phyloP scores from a whole-genome alignment of 768 basidiomycete species.

The Lactifluus echinatus region DNA sequence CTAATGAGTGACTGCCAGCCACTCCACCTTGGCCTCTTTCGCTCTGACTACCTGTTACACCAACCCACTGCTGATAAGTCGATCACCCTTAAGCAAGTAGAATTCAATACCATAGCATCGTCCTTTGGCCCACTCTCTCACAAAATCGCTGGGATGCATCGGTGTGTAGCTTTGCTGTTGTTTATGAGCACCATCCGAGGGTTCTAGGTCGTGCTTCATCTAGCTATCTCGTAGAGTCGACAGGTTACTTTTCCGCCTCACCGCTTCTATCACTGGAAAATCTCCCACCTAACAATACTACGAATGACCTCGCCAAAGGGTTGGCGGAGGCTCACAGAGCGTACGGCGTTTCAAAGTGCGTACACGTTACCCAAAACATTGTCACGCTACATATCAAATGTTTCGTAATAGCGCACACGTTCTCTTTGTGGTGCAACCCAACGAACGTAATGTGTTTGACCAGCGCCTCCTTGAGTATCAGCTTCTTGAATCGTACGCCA shows the following conservation, averaged over 20 bases:
- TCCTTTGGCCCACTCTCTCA: constrained; percentile 82
- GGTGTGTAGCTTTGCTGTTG: constrained; percentile 35
- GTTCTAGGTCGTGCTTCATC: neutral
- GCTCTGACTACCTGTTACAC: constrained; percentile 92
- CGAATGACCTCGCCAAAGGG: constrained; percentile 60
- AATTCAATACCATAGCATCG: constrained; percentile 94
- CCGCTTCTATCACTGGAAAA: constrained; percentile 43
- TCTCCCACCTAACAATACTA: constrained; percentile 68
- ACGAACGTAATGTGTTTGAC: constrained; percentile 92
- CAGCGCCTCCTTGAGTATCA: constrained; percentile 86
- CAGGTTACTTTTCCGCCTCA: constrained; percentile 57
- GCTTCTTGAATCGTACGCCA: constrained; percentile 63
- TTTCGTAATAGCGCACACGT: constrained; percentile 41
- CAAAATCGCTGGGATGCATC: constrained; percentile 60
- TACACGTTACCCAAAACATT: neutral
- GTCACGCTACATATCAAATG: neutral
- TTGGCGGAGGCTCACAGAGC: constrained; percentile 73
- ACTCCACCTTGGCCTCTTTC: constrained; percentile 81
- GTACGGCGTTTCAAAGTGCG: constrained; percentile 51
- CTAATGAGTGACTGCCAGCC: constrained; percentile 37
- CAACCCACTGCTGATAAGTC: constrained; percentile 30
- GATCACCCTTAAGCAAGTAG: constrained; percentile 78
- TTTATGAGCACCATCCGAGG: neutral
- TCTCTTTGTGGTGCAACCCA: constrained; percentile 82
- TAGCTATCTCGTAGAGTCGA: constrained; percentile 61